These are phyloP conservation scores for Ascobolus immersus DNA, from an alignment of 495 filamentous ascomycete genomes.

Conservation along the genomic window DNA sequence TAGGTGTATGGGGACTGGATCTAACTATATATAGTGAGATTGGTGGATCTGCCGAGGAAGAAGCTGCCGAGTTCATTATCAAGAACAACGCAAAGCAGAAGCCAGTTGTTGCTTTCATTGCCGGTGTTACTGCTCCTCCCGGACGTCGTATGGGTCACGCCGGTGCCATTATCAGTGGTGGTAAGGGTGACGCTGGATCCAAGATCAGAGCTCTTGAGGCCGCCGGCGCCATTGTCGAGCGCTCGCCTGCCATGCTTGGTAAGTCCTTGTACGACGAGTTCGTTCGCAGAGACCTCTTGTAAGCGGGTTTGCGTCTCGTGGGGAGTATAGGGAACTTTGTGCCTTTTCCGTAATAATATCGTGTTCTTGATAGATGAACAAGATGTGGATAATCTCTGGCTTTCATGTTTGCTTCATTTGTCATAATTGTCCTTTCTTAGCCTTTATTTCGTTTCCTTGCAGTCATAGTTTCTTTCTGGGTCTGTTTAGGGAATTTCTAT, in stretches of 20 bases:
- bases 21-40: too few relatives aligned
- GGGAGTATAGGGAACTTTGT: too few relatives aligned
- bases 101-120: slow-evolving; percentile 93
- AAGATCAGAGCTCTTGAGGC: slow-evolving; percentile 88
- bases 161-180: slow-evolving; percentile 82
- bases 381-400: too few relatives aligned
- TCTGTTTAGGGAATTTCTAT: too few relatives aligned
- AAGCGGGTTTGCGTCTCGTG: too few relatives aligned
- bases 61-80: slow-evolving; percentile 87
- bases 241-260: slow-evolving; percentile 71
- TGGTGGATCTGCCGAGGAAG: slow-evolving; percentile 89
- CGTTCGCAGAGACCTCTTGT: slow-evolving; percentile 84
- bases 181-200: slow-evolving; percentile 88
- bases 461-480: too few relatives aligned
- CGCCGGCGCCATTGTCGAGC: slow-evolving; percentile 87
- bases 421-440: too few relatives aligned
- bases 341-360: too few relatives aligned
- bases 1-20: too few relatives aligned
- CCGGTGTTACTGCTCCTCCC: slow-evolving; percentile 87
- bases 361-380: too few relatives aligned
- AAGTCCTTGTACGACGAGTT: slow-evolving; percentile 88
- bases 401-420: too few relatives aligned
- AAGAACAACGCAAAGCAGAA: slow-evolving; percentile 75
- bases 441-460: too few relatives aligned
- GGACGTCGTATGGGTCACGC: slow-evolving; percentile 97